Evolutionary conservation across 805 yeast genomes (phyloP), one percentile per base, ranked within the genome.

Genomic region (Myxozyma vanderwaltii): DNA sequence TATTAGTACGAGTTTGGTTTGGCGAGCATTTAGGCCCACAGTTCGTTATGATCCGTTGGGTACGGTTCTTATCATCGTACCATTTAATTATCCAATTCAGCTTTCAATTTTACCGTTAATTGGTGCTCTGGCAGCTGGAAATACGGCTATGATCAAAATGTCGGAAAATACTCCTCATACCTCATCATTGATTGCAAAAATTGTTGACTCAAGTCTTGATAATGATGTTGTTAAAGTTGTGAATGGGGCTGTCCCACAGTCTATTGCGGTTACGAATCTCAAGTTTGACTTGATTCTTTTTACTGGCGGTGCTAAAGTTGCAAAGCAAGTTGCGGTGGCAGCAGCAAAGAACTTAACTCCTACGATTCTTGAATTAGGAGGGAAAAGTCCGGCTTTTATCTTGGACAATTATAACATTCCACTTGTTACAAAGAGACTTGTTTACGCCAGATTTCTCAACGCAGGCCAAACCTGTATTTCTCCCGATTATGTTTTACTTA

Each of bases 401-500:
- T 80, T 90, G 52, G 79, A 76, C 48, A 77, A 76, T 63, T 74
- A 79, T 51, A 76, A 77, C 57, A 45, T 77, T 38, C 56, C 62
- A 24, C 53, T 69, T 15, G 78, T 81, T 3, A 78, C 90, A 26
- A 80, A 79, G 64, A 81, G 97, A 73, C 74, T 89, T 15, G 79
- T 81, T 0, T 89, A 94, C 88, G 92, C 91, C 17, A 83, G 86
- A 66, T 86, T 86, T 69, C 74, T 82, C 33, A 92, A 90, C 70
- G 82, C 88, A 17, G 98, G 98, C 17, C 98, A 91, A 75, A 85
- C 94, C 1, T 91, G 97, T 76, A 88, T 89, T 40, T 88, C 96
- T 8, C 87, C 91, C 7, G 98, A 92, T 74, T 91, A 90, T 69
- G 75, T 87, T 3, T 39, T 63, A 23, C 31, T 56, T 24, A 52